Conservation (phyloP, 2,329 filamentous ascomycete species). For the Dactylellina haptotyla region DNA sequence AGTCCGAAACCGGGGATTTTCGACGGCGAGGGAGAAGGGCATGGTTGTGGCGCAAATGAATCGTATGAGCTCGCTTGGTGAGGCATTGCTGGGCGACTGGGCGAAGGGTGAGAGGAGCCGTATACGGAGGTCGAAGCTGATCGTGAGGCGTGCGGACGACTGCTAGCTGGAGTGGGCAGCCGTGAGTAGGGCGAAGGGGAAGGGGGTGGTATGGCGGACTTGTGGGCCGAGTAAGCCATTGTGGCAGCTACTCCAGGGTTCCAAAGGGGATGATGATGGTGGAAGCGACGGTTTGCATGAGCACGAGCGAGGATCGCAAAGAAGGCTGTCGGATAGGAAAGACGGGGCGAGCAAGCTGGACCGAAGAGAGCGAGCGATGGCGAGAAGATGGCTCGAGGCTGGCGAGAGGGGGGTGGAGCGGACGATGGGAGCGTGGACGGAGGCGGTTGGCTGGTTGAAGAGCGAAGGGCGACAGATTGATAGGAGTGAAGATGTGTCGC, state of each 20-base stretch:
- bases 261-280: conserved; percentile 5
- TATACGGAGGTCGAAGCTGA: conserved; percentile 35
- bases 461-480: not conserved
- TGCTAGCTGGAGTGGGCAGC: conserved; percentile 38
- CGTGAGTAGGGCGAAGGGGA: conserved; percentile 50
- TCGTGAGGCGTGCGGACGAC: conserved; percentile 38
- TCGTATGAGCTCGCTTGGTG: conserved; percentile 38
- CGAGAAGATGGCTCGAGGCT: not conserved
- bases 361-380: conserved; percentile 14
- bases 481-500: conserved; percentile 13
- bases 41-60: conserved; percentile 41
- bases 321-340: not conserved
- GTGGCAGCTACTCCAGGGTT: conserved; percentile 16
- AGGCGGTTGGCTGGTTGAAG: conserved; percentile 42
- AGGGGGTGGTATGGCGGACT: conserved; percentile 49
- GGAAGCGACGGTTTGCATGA: not conserved
- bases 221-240: conserved; percentile 51
- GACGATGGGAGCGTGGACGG: conserved; percentile 42
- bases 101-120: conserved; percentile 44
- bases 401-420: conserved; percentile 1
- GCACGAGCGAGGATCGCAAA: conserved; percentile 19
- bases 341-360: not conserved
- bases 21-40: conserved; percentile 24
- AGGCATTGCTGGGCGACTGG: conserved; percentile 40
- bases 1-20: conserved; percentile 39